These are phyloP conservation scores for Beauveria sp. DNA, from an alignment of 2,329 filamentous ascomycete species.

Conservation along the genomic window DNA sequence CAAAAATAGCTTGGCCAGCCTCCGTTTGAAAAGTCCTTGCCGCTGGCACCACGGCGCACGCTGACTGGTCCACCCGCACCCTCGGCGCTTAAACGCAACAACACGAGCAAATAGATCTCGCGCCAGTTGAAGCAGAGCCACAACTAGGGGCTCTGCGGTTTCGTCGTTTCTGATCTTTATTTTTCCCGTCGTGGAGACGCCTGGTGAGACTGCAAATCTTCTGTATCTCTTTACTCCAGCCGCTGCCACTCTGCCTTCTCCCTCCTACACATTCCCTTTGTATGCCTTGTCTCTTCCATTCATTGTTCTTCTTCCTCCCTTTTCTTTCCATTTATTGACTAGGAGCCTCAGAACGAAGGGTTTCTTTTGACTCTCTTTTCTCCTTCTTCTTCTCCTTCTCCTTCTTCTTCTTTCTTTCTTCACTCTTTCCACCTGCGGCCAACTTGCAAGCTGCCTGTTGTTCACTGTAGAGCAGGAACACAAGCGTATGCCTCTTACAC, in stretches of 20 bases:
- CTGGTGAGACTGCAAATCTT: not conserved
- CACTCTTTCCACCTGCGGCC: not conserved
- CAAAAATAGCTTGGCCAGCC: conserved; percentile 1
- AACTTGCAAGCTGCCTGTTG: not conserved
- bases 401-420: not conserved
- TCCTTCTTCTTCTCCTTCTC: not conserved
- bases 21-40: conserved; percentile 6
- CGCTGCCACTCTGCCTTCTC: conserved; percentile 14
- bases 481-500: conserved; percentile 4
- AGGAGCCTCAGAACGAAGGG: not conserved
- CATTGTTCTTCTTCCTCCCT: not conserved
- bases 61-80: conserved; percentile 1
- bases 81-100: conserved; percentile 10
- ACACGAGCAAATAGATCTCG: conserved; percentile 8
- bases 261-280: conserved; percentile 3
- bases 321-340: not conserved
- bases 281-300: not conserved
- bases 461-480: conserved; percentile 12
- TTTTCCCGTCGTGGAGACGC: not conserved
- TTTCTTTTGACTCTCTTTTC: not conserved
- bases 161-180: not conserved
- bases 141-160: not conserved
- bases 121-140: not conserved
- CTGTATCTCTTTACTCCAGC: conserved; percentile 13
- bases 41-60: not conserved